Percentiles rank a stretch among this genome's conserved stretches.
Evolutionary conservation across 495 filamentous ascomycete species (phyloP).

Genomic region (Daldinia decipiens): DNA sequence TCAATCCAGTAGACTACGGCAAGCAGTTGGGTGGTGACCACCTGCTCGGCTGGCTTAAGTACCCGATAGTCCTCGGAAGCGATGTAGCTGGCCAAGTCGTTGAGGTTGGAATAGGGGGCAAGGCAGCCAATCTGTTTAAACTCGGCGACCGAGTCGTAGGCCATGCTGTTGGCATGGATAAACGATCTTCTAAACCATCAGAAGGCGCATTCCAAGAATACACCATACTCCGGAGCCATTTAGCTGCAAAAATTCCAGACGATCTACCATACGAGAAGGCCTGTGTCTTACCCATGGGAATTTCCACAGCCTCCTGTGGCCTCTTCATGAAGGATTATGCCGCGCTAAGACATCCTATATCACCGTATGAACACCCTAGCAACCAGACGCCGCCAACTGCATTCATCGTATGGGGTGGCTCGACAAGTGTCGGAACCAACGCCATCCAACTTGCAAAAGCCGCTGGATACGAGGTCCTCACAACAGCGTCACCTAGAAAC

Average conservation of each 20-base stretch:
- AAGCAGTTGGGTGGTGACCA: constrained; percentile 47
- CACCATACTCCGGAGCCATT: constrained; percentile 44
- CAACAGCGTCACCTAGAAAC: constrained; percentile 64
- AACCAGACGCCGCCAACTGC: neutral
- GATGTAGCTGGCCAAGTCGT: constrained; percentile 64
- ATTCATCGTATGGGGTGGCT: constrained; percentile 41
- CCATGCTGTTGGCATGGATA: constrained; percentile 36
- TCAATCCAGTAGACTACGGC: constrained; percentile 60
- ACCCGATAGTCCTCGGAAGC: constrained; percentile 60
- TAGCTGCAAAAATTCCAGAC: constrained; percentile 54
- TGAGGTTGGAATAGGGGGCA: constrained; percentile 52
- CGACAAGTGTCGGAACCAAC: constrained; percentile 65
- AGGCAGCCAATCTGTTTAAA: constrained; percentile 54
- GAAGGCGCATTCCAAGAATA: constrained; percentile 52
- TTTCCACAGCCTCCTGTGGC: constrained; percentile 57
- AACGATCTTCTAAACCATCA: constrained; percentile 16
- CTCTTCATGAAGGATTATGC: constrained; percentile 50
- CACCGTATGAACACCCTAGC: no score
- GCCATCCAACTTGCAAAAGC: constrained; percentile 69
- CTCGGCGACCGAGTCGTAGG: constrained; percentile 56
- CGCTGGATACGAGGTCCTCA: constrained; percentile 66
- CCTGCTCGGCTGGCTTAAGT: constrained; percentile 43
- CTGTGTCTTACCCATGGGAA: constrained; percentile 57
- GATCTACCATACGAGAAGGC: constrained; percentile 52
- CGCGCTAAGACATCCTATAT: constrained; percentile 54